Percentiles rank a stretch among this genome's conserved stretches.
Conservation (phyloP, 441 rosid species). For the Arabidopsis lyrata region DNA sequence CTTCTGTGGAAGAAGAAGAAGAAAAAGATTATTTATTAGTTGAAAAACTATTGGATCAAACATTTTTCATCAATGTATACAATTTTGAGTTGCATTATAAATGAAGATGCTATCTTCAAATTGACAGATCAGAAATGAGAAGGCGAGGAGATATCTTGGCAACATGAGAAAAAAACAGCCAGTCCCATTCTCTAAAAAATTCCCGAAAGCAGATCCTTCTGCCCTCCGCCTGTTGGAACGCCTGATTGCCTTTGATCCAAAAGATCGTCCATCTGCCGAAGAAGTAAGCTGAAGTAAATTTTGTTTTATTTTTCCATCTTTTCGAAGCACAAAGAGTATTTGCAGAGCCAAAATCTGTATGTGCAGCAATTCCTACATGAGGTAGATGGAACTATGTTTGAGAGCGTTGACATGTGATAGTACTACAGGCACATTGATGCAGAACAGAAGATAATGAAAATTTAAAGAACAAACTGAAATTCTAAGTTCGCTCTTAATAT, state of each 20-base stretch:
- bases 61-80: slow-evolving; percentile 1
- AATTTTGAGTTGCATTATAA: slow-evolving; percentile 2
- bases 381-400: not conserved
- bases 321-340: slow-evolving; percentile 10
- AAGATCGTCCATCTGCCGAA: slow-evolving; percentile 94
- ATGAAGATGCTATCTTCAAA: slow-evolving; percentile 23
- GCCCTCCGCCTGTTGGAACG: slow-evolving; percentile 81
- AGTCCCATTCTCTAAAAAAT: slow-evolving; percentile 81
- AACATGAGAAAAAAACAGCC: slow-evolving; percentile 93
- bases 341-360: slow-evolving; percentile 5
- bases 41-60: slow-evolving; percentile 7
- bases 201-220: slow-evolving; percentile 83
- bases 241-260: slow-evolving; percentile 96
- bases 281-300: slow-evolving; percentile 45
- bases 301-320: not conserved
- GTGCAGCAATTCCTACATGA: not conserved
- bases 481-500: slow-evolving; percentile 7
- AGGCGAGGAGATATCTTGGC: slow-evolving; percentile 97
- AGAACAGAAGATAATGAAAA: not conserved
- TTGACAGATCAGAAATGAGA: slow-evolving; percentile 90
- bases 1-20: not conserved
- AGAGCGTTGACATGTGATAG: not conserved
- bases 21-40: not conserved
- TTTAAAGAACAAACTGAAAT: not conserved
- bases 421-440: not conserved